Conservation (phyloP, 441 rosid genomes). For the Syzygium malaccense region DNA sequence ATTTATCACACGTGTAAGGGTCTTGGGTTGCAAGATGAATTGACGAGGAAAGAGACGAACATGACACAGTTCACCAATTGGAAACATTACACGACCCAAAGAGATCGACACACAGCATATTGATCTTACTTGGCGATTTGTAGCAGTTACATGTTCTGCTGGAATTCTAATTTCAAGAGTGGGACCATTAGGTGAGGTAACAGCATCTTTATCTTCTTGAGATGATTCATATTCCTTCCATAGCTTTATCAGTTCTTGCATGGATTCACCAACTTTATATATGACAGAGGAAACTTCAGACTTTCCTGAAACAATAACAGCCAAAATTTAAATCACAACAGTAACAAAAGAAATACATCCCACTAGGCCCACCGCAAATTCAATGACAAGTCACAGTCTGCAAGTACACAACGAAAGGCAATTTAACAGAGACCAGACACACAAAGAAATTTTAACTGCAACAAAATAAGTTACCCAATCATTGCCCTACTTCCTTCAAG, state of each 20-base stretch:
- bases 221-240: conserved; percentile 84
- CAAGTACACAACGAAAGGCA: not conserved
- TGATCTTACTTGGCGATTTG: conserved; percentile 89
- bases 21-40: not conserved
- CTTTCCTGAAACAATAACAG: conserved; percentile 65
- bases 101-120: not conserved
- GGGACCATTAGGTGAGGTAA: conserved; percentile 61
- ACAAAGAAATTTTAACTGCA: not conserved
- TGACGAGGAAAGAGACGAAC: not conserved
- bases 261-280: conserved; percentile 98
- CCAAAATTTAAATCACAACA: not conserved
- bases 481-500: not conserved
- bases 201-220: conserved; percentile 65
- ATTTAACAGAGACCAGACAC: not conserved
- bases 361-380: not conserved
- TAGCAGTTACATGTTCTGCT: conserved; percentile 97
- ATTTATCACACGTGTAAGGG: not conserved
- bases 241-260: conserved; percentile 94
- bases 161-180: conserved; percentile 94
- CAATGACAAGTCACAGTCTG: not conserved
- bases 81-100: not conserved
- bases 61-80: not conserved
- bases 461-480: not conserved
- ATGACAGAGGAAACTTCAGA: conserved; percentile 72
- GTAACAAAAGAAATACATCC: not conserved